Percentiles rank a stretch among this genome's conserved stretches.
Conservation (phyloP, 768 basidiomycete species). For the Sarcomyxa edulis region DNA sequence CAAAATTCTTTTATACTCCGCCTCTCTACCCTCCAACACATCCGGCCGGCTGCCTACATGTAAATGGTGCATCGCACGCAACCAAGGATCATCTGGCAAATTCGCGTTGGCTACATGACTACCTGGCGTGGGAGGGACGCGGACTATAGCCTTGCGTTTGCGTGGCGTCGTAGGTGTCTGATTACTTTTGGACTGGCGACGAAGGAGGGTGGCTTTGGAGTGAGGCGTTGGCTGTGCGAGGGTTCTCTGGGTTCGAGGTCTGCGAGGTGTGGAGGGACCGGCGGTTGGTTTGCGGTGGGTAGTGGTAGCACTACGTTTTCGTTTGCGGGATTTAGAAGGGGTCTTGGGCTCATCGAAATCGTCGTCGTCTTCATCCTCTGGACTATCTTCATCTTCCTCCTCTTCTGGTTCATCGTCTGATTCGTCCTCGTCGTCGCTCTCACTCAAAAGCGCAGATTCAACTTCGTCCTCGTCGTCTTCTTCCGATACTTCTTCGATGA, state of each 20-base stretch:
- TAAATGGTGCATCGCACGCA: conserved; percentile 83
- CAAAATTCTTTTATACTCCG: conserved; percentile 75
- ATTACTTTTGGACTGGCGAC: conserved; percentile 26
- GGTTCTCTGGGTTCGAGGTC: conserved; percentile 23
- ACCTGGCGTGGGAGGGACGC: conserved; percentile 17
- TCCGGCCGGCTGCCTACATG: conserved; percentile 94
- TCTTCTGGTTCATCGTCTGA: conserved; percentile 20
- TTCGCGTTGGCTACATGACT: conserved; percentile 34
- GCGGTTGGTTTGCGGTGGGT: conserved; percentile 19
- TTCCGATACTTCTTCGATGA: conserved; percentile 2
- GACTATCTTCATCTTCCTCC: conserved; percentile 9
- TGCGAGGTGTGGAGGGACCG: conserved; percentile 23
- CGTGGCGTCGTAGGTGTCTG: conserved; percentile 16
- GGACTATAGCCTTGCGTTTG: conserved; percentile 26
- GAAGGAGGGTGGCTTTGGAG: conserved; percentile 61
- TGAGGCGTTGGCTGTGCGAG: conserved; percentile 68
- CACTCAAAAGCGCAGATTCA: conserved; percentile 10
- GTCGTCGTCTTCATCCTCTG: conserved; percentile 15
- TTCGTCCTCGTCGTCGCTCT: conserved; percentile 21
- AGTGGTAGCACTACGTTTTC: conserved; percentile 28
- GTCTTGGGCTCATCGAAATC: conserved; percentile 41
- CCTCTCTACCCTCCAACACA: conserved; percentile 81
- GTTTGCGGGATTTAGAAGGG: conserved; percentile 46
- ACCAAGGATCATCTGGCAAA: conserved; percentile 72
- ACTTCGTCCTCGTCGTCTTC: conserved; percentile 18